These are phyloP conservation scores for Candida sanyaensis DNA, from an alignment of 1,139 yeast genomes.

Conservation along the genomic window DNA sequence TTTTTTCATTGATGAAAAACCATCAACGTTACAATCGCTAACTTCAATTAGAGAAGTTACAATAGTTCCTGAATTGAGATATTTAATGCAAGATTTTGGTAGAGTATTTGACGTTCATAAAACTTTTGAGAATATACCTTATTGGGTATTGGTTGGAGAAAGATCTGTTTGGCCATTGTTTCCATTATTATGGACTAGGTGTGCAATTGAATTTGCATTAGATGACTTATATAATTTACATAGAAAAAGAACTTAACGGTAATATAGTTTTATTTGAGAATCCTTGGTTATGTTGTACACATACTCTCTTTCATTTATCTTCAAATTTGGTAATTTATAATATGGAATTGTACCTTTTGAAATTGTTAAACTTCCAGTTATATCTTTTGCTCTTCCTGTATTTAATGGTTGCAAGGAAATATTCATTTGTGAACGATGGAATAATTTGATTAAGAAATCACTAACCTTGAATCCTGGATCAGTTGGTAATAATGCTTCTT, in stretches of 20 bases:
- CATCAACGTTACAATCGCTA: slow-evolving; percentile 59
- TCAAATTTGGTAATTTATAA: slow-evolving; percentile 17
- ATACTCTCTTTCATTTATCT: slow-evolving; percentile 62
- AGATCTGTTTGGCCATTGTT: slow-evolving; percentile 91
- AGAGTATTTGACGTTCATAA: slow-evolving; percentile 76
- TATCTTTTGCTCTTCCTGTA: slow-evolving; percentile 83
- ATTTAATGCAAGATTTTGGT: slow-evolving; percentile 66
- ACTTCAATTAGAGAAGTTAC: slow-evolving; percentile 70
- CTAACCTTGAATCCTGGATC: slow-evolving; percentile 36
- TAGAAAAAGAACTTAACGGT: slow-evolving; percentile 40
- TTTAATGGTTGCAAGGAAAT: slow-evolving; percentile 62
- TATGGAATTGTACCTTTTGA: slow-evolving; percentile 51
- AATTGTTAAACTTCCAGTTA: slow-evolving; percentile 70
- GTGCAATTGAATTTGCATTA: slow-evolving; percentile 86
- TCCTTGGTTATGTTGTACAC: slow-evolving; percentile 64
- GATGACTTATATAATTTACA: slow-evolving; percentile 70
- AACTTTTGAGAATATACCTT: slow-evolving; percentile 71
- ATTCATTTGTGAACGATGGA: slow-evolving; percentile 52
- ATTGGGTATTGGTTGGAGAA: slow-evolving; percentile 92
- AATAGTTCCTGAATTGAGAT: slow-evolving; percentile 83
- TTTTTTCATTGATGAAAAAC: slow-evolving; percentile 86
- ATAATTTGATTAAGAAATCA: slow-evolving; percentile 48
- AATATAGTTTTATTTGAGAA: slow-evolving; percentile 44
- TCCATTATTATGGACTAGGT: slow-evolving; percentile 83
- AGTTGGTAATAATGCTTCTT: slow-evolving; percentile 29